phyloP scores from a whole-genome alignment of 768 basidiomycete species.

The Lactifluus volemus region DNA sequence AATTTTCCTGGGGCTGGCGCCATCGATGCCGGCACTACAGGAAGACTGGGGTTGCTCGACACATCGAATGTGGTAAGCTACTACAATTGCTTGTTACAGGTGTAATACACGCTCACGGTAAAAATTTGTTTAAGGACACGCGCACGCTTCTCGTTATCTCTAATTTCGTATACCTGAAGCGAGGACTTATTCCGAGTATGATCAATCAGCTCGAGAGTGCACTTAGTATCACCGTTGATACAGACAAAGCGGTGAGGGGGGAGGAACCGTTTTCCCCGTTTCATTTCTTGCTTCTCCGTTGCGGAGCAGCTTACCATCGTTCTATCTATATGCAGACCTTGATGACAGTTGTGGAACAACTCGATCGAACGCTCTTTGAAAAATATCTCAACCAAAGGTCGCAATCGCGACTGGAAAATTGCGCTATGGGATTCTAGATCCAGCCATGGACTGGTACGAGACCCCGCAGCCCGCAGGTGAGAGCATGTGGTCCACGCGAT shows the following conservation, averaged over 20 bases:
- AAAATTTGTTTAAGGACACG: slow-evolving; percentile 48
- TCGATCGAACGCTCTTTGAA: slow-evolving; percentile 86
- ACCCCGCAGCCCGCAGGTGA: slow-evolving; percentile 86
- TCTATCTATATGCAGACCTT: slow-evolving; percentile 44
- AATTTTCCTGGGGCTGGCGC: slow-evolving; percentile 29
- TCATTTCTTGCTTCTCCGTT: not conserved
- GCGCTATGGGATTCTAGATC: slow-evolving; percentile 69
- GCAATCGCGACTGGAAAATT: slow-evolving; percentile 57
- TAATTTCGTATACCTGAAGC: slow-evolving; percentile 74
- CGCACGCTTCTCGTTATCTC: slow-evolving; percentile 83
- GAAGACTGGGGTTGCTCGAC: slow-evolving; percentile 47
- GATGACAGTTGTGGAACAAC: slow-evolving; percentile 65
- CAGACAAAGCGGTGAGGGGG: slow-evolving; percentile 57
- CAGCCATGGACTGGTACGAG: slow-evolving; percentile 88
- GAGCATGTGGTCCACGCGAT: slow-evolving; percentile 10
- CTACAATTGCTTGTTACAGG: not conserved
- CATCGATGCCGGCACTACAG: slow-evolving; percentile 21
- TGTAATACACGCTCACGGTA: not conserved
- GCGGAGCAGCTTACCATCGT: not conserved
- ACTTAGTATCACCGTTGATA: slow-evolving; percentile 59
- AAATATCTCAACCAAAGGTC: slow-evolving; percentile 79
- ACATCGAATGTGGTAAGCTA: slow-evolving; percentile 50
- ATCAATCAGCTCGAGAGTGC: slow-evolving; percentile 70
- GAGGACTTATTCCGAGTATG: slow-evolving; percentile 66
- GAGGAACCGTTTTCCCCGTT: not conserved